Base-by-base conservation (phyloP, 2,329 filamentous ascomycete species). In the Monilinia polystroma region DNA sequence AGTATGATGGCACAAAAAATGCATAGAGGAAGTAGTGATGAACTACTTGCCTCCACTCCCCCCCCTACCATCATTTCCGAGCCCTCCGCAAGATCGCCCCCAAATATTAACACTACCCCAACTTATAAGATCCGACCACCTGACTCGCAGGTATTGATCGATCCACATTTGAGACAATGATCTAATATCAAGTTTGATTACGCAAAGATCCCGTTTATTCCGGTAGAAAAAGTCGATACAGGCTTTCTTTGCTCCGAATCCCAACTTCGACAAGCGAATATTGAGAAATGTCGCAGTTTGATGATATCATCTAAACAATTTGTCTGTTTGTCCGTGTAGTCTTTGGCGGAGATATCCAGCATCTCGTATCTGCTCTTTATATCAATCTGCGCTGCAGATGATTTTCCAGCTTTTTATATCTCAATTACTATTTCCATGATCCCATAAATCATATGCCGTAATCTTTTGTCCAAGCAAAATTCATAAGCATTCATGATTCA, bases 1-100 rank as follows among this genome's bases (percentile, higher is more conserved):
- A 56, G 52, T 29, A 43, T 32, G 20, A 56, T 6, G 32, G 26
- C 18, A 6, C 29, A 11, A 18, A 43, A 43, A 63, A 26, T 45
- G 35, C n/a, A 32, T n/a, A 7, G 71, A 70, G 74, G 72, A 71
- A 71, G 74, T 73, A 74, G 73, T 72, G 72, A 74, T 74, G 73
- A 73, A 63, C 73, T 75, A 73, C 71, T 68, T 68, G 64, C 60
- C 66, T 60, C 45, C 69, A 35, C n/a, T 29, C 23, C 64, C 52
- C 64, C 52, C 47, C 58, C 41, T 26, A 49, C 54, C 38, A 49
- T 63, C 38, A 47, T 57, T 60, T 55, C 35, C 41, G 38, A 45
- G 16, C 11, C 52, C 52, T 14, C 18, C 43, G 10, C 20, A 41
- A 58, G 45, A 45, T 23, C 54, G 51, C 23, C 45, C 67, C 67